phyloP scores from a whole-genome alignment of 495 filamentous ascomycete genomes.

The Xeromyces bisporus region DNA sequence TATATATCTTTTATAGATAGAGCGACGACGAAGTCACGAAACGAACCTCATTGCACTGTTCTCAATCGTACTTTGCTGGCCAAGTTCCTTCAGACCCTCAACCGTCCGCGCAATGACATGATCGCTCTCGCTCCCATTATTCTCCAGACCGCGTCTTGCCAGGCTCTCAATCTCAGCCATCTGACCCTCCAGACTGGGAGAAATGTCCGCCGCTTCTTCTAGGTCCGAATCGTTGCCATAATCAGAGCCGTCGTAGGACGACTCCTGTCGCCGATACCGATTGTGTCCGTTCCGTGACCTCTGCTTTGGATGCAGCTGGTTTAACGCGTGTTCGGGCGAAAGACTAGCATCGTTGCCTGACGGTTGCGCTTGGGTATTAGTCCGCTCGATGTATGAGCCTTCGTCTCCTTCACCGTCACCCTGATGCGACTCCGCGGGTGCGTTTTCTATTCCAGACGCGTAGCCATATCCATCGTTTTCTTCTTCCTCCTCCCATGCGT shows the following conservation, averaged over 20 bases:
- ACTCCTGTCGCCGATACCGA: slow-evolving; percentile 30
- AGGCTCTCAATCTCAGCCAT: slow-evolving; percentile 66
- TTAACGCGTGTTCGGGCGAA: slow-evolving; percentile 11
- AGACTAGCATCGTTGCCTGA: slow-evolving; percentile 5
- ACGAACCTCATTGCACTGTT: slow-evolving; percentile 60
- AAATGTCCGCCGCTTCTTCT: slow-evolving; percentile 48
- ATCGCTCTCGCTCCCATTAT: slow-evolving; percentile 50
- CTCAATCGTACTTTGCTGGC: slow-evolving; percentile 66
- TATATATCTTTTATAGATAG: neutral
- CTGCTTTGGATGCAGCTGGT: slow-evolving; percentile 13
- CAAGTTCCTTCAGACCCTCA: slow-evolving; percentile 57
- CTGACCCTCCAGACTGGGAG: slow-evolving; percentile 52
- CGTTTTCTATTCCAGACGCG: slow-evolving; percentile 25
- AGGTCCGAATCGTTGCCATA: slow-evolving; percentile 57
- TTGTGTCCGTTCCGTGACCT: slow-evolving; percentile 16
- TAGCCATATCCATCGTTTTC: slow-evolving; percentile 31
- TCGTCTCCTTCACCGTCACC: slow-evolving; percentile 18
- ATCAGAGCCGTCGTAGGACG: slow-evolving; percentile 40
- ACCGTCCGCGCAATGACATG: slow-evolving; percentile 53
- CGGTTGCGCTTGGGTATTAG: slow-evolving; percentile 12
- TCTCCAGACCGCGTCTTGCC: slow-evolving; percentile 53
- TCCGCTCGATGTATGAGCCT: slow-evolving; percentile 16
- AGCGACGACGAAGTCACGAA: neutral
- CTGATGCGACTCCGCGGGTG: slow-evolving; percentile 16
- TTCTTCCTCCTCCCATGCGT: slow-evolving; percentile 45